These are phyloP conservation scores for Cruciata laevipes DNA, from an alignment of 257 asterid species.

Conservation along the genomic window DNA sequence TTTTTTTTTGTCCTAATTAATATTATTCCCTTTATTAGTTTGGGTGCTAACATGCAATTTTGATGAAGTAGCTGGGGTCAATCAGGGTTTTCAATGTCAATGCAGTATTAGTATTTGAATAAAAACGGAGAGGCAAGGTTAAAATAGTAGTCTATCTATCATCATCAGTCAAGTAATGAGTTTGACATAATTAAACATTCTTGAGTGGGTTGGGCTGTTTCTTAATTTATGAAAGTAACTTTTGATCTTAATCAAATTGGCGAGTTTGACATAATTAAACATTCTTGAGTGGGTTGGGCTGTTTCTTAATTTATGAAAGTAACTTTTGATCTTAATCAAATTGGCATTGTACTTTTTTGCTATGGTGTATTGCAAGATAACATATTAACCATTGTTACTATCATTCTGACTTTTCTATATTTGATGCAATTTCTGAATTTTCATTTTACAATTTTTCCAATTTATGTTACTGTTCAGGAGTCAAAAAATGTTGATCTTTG, in stretches of 20 bases:
- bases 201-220: background rate
- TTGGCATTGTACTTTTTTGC: no score
- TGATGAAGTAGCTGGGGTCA: background rate
- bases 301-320: background rate
- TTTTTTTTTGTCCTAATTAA: no score
- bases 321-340: background rate
- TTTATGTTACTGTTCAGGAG: conserved; percentile 4
- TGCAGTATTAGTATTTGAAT: background rate
- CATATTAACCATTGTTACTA: no score
- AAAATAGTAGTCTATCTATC: background rate
- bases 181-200: background rate
- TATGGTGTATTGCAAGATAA: no score
- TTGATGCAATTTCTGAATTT: background rate
- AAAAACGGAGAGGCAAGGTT: background rate
- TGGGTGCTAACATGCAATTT: background rate
- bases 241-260: background rate
- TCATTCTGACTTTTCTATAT: background rate
- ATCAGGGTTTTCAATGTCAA: background rate
- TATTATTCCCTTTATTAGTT: background rate
- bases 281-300: background rate
- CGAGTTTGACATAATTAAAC: background rate
- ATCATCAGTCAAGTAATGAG: background rate
- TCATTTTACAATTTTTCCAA: background rate
- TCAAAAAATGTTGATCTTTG: conserved; percentile 10
- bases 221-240: background rate